Base-by-base conservation (phyloP, 2,329 filamentous ascomycete species). In the Nectriaceae sp. region DNA sequence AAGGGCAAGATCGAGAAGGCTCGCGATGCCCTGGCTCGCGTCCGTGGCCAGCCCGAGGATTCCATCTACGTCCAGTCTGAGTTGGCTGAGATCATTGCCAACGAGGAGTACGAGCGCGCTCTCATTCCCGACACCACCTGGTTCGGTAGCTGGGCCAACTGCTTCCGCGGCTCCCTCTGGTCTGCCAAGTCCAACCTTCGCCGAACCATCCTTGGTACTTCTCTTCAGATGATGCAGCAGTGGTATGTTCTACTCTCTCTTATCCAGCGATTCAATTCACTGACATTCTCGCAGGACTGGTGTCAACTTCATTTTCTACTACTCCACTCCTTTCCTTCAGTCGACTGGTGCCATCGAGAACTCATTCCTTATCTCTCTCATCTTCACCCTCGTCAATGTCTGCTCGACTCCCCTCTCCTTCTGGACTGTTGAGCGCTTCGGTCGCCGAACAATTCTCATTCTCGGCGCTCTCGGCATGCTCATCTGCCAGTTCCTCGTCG, bases 251-350 rank as follows among this genome's bases (percentile, higher is more conserved):
- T 2, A n/a, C 31, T 20, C 15, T 5, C 8, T 20, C 4, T 11
- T 11, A 3, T 36, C 13, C 13, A 38, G 16, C 13, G 20, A 15
- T n/a, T 38, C 18, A 40, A 13, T 2, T 11, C 10, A 3, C 57
- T 8, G 26, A 10, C 10, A 21, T n/a, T 40, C 18, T 18, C n/a
- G n/a, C 52, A 59, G 82, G 83, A 92, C 89, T 21, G 89, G 90
- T 77, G 88, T 96, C 73, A 96, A 96, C 80, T 95, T 93, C 73
- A 89, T 94, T 78, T 94, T 92, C 77, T 89, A 90, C 75, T 90
- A 86, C 75, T 90, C 88, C 29, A 91, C 89, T 26, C 83, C 88
- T 50, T 95, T 96, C 83, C 88, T 96, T 75, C 73, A 88, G 72
- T 84, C 85, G 20, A 85, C 88, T 22, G 87, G 87, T 58, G 87